phyloP scores from a whole-genome alignment of 306 rosid species.

The Sophora flavescens region DNA sequence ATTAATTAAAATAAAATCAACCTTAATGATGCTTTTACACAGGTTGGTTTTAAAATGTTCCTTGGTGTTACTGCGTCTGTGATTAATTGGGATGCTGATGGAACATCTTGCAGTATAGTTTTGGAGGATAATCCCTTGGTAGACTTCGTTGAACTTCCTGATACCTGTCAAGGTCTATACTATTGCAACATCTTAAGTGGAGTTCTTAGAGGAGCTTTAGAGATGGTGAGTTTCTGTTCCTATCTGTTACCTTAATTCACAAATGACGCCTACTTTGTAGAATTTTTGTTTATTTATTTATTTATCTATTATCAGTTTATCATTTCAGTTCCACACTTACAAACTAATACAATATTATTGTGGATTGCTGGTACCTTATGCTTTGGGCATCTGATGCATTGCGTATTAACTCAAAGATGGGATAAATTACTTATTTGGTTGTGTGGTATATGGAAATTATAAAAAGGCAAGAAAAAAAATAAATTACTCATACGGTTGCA shows the following conservation, averaged over 20 bases:
- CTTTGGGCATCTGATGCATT: not conserved
- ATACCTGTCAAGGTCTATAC: slow-evolving; percentile 89
- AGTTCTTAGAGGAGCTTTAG: slow-evolving; percentile 93
- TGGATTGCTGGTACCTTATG: not conserved
- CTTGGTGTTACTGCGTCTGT: slow-evolving; percentile 94
- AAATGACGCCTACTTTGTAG: not conserved
- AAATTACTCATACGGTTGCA: no score
- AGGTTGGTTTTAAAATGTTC: slow-evolving; percentile 97
- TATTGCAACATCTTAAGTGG: slow-evolving; percentile 96
- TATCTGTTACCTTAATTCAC: slow-evolving; percentile 17
- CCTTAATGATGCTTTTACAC: slow-evolving; percentile 45
- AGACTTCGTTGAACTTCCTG: slow-evolving; percentile 98
- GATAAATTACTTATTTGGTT: no score
- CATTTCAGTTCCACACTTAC: slow-evolving; percentile 10
- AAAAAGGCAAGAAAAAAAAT: no score
- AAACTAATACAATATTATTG: slow-evolving; percentile 16
- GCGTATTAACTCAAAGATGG: no score
- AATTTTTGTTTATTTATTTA: slow-evolving; percentile 1
- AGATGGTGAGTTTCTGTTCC: slow-evolving; percentile 73
- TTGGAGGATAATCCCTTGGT: slow-evolving; percentile 97
- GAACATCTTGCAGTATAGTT: slow-evolving; percentile 88
- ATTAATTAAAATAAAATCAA: not conserved
- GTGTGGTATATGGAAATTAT: no score
- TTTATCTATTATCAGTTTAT: slow-evolving; percentile 6
- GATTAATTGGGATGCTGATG: slow-evolving; percentile 93